phyloP scores from a whole-genome alignment of 306 rosid genomes.

The Nissolia schottii region DNA sequence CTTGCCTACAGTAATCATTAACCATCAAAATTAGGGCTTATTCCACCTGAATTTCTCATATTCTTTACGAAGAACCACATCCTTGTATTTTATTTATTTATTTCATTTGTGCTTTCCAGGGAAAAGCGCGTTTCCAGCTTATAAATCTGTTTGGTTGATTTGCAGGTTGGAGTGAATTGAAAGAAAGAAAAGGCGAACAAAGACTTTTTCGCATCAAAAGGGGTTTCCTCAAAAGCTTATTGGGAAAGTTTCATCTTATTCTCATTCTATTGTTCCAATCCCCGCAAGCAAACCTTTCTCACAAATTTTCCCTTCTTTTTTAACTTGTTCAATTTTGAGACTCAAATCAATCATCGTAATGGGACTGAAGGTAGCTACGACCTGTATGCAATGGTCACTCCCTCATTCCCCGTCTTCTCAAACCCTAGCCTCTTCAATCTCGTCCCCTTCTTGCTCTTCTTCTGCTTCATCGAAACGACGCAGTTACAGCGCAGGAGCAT shows the following conservation, averaged over 20 bases:
- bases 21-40: background rate
- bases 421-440: constrained; percentile 48
- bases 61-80: background rate
- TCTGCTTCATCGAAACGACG: constrained; percentile 47
- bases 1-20: constrained; percentile 21
- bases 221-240: background rate
- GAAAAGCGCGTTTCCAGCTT: background rate
- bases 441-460: constrained; percentile 42
- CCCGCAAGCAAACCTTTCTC: background rate
- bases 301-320: background rate
- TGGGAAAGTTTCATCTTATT: constrained; percentile 11
- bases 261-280: background rate
- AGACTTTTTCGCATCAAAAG: background rate
- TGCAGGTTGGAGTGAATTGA: constrained; percentile 26
- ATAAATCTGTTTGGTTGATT: background rate
- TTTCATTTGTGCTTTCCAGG: background rate
- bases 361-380: constrained; percentile 54
- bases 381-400: constrained; percentile 64
- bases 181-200: background rate
- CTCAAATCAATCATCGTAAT: constrained; percentile 6
- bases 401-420: constrained; percentile 58
- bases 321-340: background rate
- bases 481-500: constrained; percentile 21
- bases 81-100: background rate
- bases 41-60: background rate